Conservation (phyloP, 352 stramenopile genomes). For the Stramenopiles sp. region DNA sequence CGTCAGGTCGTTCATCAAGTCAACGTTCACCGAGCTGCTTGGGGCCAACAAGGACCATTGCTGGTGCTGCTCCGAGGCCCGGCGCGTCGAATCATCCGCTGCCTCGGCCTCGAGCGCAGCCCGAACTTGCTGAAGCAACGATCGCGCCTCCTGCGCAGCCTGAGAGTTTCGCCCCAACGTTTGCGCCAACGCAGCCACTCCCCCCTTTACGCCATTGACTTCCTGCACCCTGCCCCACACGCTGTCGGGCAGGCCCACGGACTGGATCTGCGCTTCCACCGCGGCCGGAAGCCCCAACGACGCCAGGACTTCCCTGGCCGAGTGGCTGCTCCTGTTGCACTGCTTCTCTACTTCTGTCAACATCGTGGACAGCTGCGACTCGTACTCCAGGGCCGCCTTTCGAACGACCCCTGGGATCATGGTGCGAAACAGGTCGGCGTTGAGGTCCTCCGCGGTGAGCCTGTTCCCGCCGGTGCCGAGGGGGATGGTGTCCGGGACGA, state of each 20-base stretch:
- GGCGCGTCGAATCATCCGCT: not conserved
- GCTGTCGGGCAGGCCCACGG: constrained; percentile 15
- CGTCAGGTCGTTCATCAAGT: not conserved
- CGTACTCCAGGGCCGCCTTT: constrained; percentile 25
- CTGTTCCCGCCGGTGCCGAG: constrained; percentile 24
- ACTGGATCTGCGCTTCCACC: constrained; percentile 47
- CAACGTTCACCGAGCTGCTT: not conserved
- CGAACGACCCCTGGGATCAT: constrained; percentile 32
- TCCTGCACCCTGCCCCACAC: not conserved
- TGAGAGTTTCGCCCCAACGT: not conserved
- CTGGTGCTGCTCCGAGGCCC: not conserved
- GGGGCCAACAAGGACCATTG: not conserved
- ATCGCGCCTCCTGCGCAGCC: not conserved
- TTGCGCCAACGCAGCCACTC: not conserved
- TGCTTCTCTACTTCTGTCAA: constrained; percentile 1
- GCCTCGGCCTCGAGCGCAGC: not conserved
- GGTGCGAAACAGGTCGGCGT: constrained; percentile 42
- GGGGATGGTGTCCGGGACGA: not conserved
- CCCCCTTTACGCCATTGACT: not conserved
- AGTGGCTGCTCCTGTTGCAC: constrained; percentile 33
- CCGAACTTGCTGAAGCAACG: not conserved
- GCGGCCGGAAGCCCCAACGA: constrained; percentile 41
- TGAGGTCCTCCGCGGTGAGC: constrained; percentile 33
- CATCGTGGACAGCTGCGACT: not conserved
- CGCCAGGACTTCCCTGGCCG: constrained; percentile 33